phyloP scores from a whole-genome alignment of 345 rosid species.

The Populus simonii region DNA sequence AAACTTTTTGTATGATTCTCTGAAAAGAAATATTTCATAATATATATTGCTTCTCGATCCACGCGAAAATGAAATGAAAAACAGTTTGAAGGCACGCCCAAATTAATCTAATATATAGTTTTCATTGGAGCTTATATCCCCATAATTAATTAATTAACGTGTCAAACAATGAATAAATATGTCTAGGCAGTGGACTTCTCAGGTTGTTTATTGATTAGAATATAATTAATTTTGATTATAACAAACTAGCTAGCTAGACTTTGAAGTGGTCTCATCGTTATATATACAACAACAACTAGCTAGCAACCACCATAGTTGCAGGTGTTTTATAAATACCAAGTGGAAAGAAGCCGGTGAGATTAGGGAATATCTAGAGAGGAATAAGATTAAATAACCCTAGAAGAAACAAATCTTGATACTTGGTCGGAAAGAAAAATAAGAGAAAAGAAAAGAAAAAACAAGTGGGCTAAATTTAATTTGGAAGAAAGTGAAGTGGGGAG shows the following conservation, averaged over 20 bases:
- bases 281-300: too few relatives aligned
- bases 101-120: too few relatives aligned
- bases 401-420: neutral
- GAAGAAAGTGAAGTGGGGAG: neutral
- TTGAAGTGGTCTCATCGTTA: neutral
- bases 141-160: too few relatives aligned
- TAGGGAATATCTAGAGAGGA: neutral
- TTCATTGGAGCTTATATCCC: too few relatives aligned
- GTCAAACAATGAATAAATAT: too few relatives aligned
- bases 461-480: neutral
- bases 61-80: neutral
- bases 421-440: neutral
- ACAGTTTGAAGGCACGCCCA: too few relatives aligned
- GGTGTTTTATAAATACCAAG: constrained; percentile 3
- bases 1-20: too few relatives aligned
- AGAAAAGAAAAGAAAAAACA: neutral
- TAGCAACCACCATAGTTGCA: neutral
- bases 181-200: neutral
- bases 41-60: neutral
- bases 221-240: neutral
- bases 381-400: constrained; percentile 2
- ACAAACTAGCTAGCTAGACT: neutral
- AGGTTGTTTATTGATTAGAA: neutral
- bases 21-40: neutral
- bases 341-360: constrained; percentile 14